Conservation (phyloP, 2,329 filamentous ascomycete species). For the Exophiala spinifera region DNA sequence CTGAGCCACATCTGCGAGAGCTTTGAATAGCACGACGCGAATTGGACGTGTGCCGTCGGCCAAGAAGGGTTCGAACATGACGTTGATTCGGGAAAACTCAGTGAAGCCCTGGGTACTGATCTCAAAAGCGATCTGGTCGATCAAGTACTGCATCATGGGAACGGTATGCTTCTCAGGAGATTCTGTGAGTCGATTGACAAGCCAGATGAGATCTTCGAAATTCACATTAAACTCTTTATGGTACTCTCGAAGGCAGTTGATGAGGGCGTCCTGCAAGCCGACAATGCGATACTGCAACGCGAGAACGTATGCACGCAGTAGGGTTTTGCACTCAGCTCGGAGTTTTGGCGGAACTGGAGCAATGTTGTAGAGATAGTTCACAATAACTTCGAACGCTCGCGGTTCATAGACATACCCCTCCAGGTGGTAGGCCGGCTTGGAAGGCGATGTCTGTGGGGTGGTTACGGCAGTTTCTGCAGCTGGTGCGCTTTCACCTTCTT, state of each 20-base stretch:
- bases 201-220: slow-evolving; percentile 24
- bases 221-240: slow-evolving; percentile 13
- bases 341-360: background rate
- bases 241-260: slow-evolving; percentile 24
- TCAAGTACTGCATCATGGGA: slow-evolving; percentile 21
- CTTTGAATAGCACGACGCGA: slow-evolving; percentile 14
- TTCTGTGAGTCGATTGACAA: slow-evolving; percentile 20
- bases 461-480: background rate
- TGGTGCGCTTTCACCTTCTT: background rate
- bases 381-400: slow-evolving; percentile 24
- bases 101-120: slow-evolving; percentile 20
- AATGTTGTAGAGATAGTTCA: slow-evolving; percentile 24
- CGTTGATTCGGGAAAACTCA: slow-evolving; percentile 11
- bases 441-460: background rate
- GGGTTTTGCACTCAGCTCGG: slow-evolving; percentile 4
- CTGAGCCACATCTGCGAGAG: slow-evolving; percentile 16
- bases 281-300: slow-evolving; percentile 22
- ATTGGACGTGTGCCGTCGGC: slow-evolving; percentile 6
- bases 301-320: slow-evolving; percentile 22
- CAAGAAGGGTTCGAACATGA: slow-evolving; percentile 15
- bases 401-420: slow-evolving; percentile 12
- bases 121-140: slow-evolving; percentile 27
- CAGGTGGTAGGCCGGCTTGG: slow-evolving; percentile 11
- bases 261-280: slow-evolving; percentile 24
- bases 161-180: slow-evolving; percentile 1